Evolutionary conservation across 2,329 filamentous ascomycete species (phyloP).

Genomic region (Fusarium sp.): DNA sequence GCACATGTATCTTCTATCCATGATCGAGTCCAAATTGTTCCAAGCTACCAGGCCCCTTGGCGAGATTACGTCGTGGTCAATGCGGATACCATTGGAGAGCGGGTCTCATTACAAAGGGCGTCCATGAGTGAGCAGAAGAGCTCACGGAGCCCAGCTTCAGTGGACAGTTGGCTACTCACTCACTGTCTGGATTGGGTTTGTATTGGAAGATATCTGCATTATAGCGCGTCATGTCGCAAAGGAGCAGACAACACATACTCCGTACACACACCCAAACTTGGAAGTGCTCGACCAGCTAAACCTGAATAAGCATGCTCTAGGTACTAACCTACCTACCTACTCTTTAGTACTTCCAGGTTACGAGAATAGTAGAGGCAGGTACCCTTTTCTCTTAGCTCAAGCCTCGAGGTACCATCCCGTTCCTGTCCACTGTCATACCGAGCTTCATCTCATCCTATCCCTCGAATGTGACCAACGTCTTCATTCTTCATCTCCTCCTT

Average conservation of each 20-base stretch:
- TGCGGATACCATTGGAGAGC: conserved; percentile 38
- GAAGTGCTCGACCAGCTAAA: conserved; percentile 19
- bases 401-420: conserved; percentile 26
- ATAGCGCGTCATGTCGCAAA: conserved; percentile 6
- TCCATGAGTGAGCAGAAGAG: no score
- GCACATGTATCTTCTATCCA: conserved; percentile 14
- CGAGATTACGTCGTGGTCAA: conserved; percentile 44
- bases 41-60: conserved; percentile 34
- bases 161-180: conserved; percentile 19
- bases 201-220: conserved; percentile 8
- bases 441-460: conserved; percentile 30
- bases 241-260: conserved; percentile 6
- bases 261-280: conserved; percentile 13
- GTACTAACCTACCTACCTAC: no score
- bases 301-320: conserved; percentile 5
- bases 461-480: conserved; percentile 12
- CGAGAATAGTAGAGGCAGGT: conserved; percentile 6
- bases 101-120: conserved; percentile 34
- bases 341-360: no score
- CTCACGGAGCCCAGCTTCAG: conserved; percentile 7
- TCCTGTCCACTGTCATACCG: conserved; percentile 26
- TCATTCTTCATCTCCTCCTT: conserved; percentile 21
- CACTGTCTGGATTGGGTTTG: neutral
- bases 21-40: conserved; percentile 21
- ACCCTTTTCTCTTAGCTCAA: conserved; percentile 10